Evolutionary conservation across 768 basidiomycete genomes (phyloP), one percentile per base, ranked within the genome.

Genomic region (Boletus subcaerulescens): DNA sequence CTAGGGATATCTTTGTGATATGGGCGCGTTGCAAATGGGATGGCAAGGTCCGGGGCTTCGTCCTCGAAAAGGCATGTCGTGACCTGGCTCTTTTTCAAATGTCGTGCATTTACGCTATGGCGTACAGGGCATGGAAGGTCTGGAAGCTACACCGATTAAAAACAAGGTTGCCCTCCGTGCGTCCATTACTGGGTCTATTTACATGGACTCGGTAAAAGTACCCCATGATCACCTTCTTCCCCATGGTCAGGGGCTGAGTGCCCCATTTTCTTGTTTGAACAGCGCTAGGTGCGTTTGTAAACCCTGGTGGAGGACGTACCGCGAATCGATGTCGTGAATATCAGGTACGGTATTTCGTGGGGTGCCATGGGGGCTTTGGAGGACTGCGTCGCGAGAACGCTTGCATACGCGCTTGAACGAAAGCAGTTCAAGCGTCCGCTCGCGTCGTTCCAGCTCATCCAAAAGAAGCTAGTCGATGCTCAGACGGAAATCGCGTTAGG

Each of bases 21-120:
- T 98, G 96, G 96, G 96, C 96, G 3, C 83, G 82, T 33, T 96
- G 93, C 73, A 90, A 91, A 68, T 97, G 94, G 94, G 94, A 97
- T 68, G 79, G 80, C 61, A 91, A 90, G 68, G 76, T 97, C 58
- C 86, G 93, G 50, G 95, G 94, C 0, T 97, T 98, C 73, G 65
- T 97, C 45, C 74, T 97, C 1, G 93, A 97, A 62, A 95, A 95
- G 83, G 93, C 87, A 50, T 48, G 56, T 36, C 42, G 12, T 52
- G 10, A 36, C 35, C 35, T 15, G 8, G 6, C 17, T 3, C 48
- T 24, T 8, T 15, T 17, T 39, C 18, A 29, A 45, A 20, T 50
- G 20, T 9, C 13, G 15, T 29, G 11, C 53, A 36, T 41, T 55
- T 43, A 43, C 10, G 10, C 38, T 11, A 18, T 33, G 38, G 22